Conservation (phyloP, 306 rosid genomes). For the Mimosa bimucronata region DNA sequence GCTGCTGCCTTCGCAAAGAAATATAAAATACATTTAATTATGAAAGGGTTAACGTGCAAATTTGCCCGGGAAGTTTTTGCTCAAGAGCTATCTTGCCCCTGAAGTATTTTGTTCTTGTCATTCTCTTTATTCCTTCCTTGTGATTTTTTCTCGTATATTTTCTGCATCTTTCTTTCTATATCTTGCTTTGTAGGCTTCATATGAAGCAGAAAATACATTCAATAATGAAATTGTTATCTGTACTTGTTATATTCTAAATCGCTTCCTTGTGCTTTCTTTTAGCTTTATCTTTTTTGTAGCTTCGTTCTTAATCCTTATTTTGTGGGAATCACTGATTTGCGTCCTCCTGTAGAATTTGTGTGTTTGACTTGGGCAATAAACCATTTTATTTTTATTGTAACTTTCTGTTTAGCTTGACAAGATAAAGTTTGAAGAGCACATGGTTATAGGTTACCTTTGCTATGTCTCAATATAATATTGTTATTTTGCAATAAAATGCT, state of each 20-base stretch:
- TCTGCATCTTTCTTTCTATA: too few relatives aligned
- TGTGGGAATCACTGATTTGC: not conserved
- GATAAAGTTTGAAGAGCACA: constrained; percentile 29
- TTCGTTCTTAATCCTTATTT: not conserved
- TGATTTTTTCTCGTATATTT: too few relatives aligned
- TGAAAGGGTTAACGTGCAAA: not conserved
- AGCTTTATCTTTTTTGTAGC: not conserved
- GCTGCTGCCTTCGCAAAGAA: not conserved
- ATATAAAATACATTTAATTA: not conserved
- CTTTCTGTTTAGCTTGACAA: constrained; percentile 34
- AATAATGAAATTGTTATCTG: too few relatives aligned
- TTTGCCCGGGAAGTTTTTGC: too few relatives aligned
- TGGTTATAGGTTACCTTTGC: constrained; percentile 3
- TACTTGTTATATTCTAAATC: too few relatives aligned
- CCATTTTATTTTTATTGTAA: not conserved
- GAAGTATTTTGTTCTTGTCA: too few relatives aligned
- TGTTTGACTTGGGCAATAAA: not conserved
- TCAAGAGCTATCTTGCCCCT: too few relatives aligned
- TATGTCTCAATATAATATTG: constrained; percentile 2
- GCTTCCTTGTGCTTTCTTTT: not conserved
- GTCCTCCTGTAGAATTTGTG: not conserved
- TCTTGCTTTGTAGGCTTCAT: too few relatives aligned
- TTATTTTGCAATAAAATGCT: constrained; percentile 33
- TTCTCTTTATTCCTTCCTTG: too few relatives aligned
- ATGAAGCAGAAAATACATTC: too few relatives aligned